A percentile compares a stretch with the other conserved stretches of the same genome.
phyloP scores from a whole-genome alignment of 2,329 filamentous ascomycete species.

The Fusarium longipes region DNA sequence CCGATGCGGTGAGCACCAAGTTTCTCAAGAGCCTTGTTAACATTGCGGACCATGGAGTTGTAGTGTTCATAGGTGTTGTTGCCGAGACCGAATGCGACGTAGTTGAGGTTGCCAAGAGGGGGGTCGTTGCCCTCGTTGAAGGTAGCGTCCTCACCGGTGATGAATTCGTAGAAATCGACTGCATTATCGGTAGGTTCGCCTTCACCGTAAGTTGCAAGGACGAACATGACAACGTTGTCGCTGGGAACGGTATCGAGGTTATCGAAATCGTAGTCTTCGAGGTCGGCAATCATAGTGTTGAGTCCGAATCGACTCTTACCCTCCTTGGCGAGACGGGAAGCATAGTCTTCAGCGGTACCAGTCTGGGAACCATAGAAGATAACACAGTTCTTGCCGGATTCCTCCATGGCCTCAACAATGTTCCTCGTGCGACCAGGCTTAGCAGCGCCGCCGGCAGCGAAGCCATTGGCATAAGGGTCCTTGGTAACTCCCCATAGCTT shows the following conservation, averaged over 20 bases:
- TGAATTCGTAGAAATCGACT: conserved; percentile 98
- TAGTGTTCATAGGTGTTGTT: conserved; percentile 99
- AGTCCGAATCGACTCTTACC: conserved; percentile 95
- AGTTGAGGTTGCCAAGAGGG: conserved; percentile 85
- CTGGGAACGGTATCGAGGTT: conserved; percentile 88
- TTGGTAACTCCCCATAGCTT: conserved; percentile 90
- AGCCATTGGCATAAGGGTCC: conserved; percentile 85
- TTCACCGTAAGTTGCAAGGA: conserved; percentile 97
- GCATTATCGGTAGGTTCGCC: conserved; percentile 99
- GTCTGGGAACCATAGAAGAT: conserved; percentile 99
- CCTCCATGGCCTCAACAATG: conserved; percentile 95
- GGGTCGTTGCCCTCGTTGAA: conserved; percentile 82
- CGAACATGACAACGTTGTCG: conserved; percentile 94
- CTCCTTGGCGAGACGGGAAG: conserved; percentile 94
- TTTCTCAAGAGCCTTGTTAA: conserved; percentile 83
- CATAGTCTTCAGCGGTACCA: conserved; percentile 97
- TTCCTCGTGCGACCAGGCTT: conserved; percentile 90
- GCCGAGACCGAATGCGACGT: conserved; percentile 93
- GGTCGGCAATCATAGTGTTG: conserved; percentile 97
- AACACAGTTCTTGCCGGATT: conserved; percentile 95
- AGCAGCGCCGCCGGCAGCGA: conserved; percentile 74
- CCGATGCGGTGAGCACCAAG: conserved; percentile 88
- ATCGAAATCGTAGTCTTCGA: conserved; percentile 98
- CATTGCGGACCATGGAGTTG: conserved; percentile 96
- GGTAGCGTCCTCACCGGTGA: conserved; percentile 80